Base-by-base conservation (phyloP, 2,329 filamentous ascomycete genomes). In the Paramyrothecium sp. region DNA sequence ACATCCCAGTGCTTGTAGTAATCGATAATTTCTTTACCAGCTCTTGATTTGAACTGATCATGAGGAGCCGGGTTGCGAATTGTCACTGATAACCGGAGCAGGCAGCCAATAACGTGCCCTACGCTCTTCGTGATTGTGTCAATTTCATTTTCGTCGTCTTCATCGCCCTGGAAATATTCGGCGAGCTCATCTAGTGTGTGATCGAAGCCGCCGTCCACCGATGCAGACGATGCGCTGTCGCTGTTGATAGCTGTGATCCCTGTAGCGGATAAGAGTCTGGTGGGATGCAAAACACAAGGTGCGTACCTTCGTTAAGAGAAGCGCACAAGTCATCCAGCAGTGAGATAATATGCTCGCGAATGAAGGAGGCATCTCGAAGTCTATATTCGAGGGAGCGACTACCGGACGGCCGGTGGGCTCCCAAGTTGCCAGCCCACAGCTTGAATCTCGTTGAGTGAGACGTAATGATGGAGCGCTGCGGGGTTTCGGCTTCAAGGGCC, bases 351-450 rank as follows among this genome's bases (percentile, higher is more conserved):
- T 66, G 61, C 3, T 50, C 46, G 3, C 54, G 51, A 22, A 64
- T 61, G 17, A 60, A 52, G 1, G 62, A 64, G n/a, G 63, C 55
- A 52, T 66, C 64, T 2, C 61, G 60, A 3, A 66, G 61, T 1
- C 62, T 60, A 41, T 62, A 62, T 12, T 62, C 61, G 4, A 66
- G 60, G 7, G 63, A 66, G 23, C 55, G 58, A n/a, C 21, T 56
- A 12, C 62, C 64, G 17, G 53, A 55, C 1, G 54, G 51, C 11
- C 54, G 56, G 52, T 64, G 58, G 7, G 63, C 63, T 2, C 63
- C 63, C 7, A 66, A 55, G 46, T 59, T 64, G 20, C 57, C 54
- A 17, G 59, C 56, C 63, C 63, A 66, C 10, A 64, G 50, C 34
- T 61, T 62, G 50, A 63, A 63, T 12, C 60, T 58, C 17, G 61